Evolutionary conservation across 306 rosid species (phyloP).

Genomic region (Cucumis sativus): Cucumber_9930_V3 NC_026657.2:30014001-30014500

Average conservation of each 20-base stretch:
- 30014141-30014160: neutral
- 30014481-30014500: no score
- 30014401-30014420: no score
- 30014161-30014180: neutral
- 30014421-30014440: no score
- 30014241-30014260: neutral
- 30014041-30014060: neutral
- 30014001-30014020: neutral
- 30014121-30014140: neutral
- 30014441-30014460: neutral
- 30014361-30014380: no score
- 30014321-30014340: neutral
- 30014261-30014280: neutral
- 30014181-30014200: neutral
- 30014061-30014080: neutral
- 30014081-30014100: neutral
- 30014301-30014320: neutral
- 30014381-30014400: no score
- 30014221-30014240: neutral
- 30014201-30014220: neutral
- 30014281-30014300: neutral
- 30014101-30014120: neutral
- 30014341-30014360: no score
- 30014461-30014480: neutral
- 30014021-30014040: neutral